A percentile compares a stretch with the other conserved stretches of the same genome.
Evolutionary conservation across 179 eudicot species (phyloP).

Genomic region (Patellifolia procumbens): DNA sequence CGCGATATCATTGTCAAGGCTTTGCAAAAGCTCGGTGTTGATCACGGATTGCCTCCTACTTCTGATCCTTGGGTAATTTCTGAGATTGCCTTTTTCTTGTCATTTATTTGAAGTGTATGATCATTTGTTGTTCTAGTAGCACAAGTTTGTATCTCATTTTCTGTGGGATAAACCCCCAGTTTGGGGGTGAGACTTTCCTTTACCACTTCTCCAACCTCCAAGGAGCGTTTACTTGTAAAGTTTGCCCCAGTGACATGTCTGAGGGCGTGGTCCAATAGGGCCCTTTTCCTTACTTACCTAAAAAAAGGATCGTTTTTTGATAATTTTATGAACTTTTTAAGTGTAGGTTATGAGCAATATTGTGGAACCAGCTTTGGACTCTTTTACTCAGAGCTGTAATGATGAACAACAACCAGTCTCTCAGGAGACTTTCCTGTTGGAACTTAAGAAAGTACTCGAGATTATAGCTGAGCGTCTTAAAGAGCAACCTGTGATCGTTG

Average conservation of each 20-base stretch:
- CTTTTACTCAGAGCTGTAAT: constrained; percentile 20
- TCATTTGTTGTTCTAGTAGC: too few relatives aligned
- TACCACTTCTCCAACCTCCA: too few relatives aligned
- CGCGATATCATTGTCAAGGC: constrained; percentile 58
- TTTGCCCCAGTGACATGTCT: too few relatives aligned
- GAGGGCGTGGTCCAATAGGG: too few relatives aligned
- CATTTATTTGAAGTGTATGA: not conserved
- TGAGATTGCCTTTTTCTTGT: constrained; percentile 18
- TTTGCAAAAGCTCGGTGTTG: constrained; percentile 73
- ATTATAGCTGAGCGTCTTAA: constrained; percentile 61
- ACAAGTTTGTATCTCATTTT: too few relatives aligned
- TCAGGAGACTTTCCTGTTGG: constrained; percentile 60
- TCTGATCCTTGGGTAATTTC: constrained; percentile 79
- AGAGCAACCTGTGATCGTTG: constrained; percentile 94
- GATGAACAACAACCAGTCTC: constrained; percentile 38
- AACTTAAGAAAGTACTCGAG: constrained; percentile 57
- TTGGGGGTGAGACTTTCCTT: too few relatives aligned
- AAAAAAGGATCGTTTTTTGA: not conserved
- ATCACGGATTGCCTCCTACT: constrained; percentile 88
- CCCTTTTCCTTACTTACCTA: too few relatives aligned
- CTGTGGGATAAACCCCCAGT: too few relatives aligned
- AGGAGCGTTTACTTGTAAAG: too few relatives aligned
- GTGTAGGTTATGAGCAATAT: constrained; percentile 67
- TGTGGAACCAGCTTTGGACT: constrained; percentile 60
- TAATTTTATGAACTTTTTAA: constrained; percentile 3